These are phyloP conservation scores for Pterocarpus macrocarpus DNA, from an alignment of 306 rosid genomes.

Conservation along the genomic window DNA sequence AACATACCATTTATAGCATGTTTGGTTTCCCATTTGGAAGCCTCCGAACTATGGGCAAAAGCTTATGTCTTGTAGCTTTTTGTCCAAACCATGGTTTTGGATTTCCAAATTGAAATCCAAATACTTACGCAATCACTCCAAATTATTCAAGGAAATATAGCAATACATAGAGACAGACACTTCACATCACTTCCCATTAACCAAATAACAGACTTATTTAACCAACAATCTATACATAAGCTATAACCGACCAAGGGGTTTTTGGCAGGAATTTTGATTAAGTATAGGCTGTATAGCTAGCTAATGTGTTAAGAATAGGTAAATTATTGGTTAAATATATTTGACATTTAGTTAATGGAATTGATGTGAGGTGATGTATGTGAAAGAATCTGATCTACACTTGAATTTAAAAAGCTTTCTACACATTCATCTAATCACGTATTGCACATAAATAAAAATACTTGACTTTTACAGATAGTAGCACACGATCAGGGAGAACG, in stretches of 20 bases:
- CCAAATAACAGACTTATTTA: not conserved
- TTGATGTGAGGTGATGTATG: not conserved
- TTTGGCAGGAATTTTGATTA: not conserved
- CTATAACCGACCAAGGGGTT: not conserved
- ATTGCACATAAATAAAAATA: not conserved
- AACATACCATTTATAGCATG: not conserved
- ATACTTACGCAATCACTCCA: constrained; percentile 3
- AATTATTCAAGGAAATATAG: constrained; percentile 15
- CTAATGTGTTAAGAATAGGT: not conserved
- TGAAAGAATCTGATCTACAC: too few species aligned
- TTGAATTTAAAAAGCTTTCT: not conserved
- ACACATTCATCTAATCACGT: not conserved
- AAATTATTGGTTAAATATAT: not conserved
- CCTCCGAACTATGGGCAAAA: not conserved
- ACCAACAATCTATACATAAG: not conserved
- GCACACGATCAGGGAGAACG: too few species aligned
- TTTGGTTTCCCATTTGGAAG: not conserved
- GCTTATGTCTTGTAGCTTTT: too few species aligned
- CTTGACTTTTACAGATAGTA: not conserved
- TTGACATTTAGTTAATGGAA: not conserved
- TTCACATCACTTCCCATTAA: constrained; percentile 19
- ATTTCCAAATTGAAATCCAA: not conserved
- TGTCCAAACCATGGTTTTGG: not conserved
- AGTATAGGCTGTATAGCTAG: not conserved
- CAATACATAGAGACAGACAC: not conserved